Percentiles rank a stretch among this genome's conserved stretches.
phyloP scores from a whole-genome alignment of 2,329 filamentous ascomycete species.

The Pleurostoma richardsiae region DNA sequence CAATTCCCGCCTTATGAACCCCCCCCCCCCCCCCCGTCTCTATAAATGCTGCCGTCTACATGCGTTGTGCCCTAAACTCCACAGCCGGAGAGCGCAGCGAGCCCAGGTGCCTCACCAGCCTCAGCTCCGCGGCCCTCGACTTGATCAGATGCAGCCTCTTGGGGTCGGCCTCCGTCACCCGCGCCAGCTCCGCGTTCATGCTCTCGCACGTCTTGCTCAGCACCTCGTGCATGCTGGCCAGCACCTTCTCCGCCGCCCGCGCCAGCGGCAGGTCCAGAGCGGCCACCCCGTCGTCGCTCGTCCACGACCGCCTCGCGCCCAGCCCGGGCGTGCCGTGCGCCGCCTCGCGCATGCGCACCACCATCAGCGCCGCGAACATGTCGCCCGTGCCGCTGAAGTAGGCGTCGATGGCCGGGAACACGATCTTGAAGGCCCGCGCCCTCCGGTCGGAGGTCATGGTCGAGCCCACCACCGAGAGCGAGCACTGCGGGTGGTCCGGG shows the following conservation, averaged over 20 bases:
- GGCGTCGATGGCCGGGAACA: constrained; percentile 81
- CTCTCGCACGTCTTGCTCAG: constrained; percentile 63
- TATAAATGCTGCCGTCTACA: constrained; percentile 24
- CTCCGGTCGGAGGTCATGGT: constrained; percentile 58
- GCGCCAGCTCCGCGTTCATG: constrained; percentile 47
- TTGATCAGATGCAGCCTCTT: constrained; percentile 61
- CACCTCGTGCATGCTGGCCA: constrained; percentile 89
- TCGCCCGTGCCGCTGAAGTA: constrained; percentile 97
- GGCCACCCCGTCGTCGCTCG: constrained; percentile 66
- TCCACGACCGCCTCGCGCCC: constrained; percentile 59
- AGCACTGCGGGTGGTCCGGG: constrained; percentile 40
- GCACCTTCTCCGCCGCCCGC: constrained; percentile 75
- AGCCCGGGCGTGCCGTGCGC: constrained; percentile 48
- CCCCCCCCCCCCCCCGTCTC: not conserved
- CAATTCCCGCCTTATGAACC: not conserved
- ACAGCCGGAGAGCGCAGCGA: constrained; percentile 63
- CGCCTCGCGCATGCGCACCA: constrained; percentile 83
- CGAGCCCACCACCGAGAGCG: constrained; percentile 72
- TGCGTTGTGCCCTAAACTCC: constrained; percentile 53
- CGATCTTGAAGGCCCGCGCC: constrained; percentile 82
- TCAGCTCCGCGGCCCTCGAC: constrained; percentile 85
- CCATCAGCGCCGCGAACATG: constrained; percentile 93
- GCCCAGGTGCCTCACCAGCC: constrained; percentile 69
- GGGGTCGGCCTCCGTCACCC: constrained; percentile 37
- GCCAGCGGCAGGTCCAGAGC: constrained; percentile 75